These are phyloP conservation scores for Coniferiporia sulphurascens DNA, from an alignment of 1,284 basidiomycete species.

Conservation along the genomic window DNA sequence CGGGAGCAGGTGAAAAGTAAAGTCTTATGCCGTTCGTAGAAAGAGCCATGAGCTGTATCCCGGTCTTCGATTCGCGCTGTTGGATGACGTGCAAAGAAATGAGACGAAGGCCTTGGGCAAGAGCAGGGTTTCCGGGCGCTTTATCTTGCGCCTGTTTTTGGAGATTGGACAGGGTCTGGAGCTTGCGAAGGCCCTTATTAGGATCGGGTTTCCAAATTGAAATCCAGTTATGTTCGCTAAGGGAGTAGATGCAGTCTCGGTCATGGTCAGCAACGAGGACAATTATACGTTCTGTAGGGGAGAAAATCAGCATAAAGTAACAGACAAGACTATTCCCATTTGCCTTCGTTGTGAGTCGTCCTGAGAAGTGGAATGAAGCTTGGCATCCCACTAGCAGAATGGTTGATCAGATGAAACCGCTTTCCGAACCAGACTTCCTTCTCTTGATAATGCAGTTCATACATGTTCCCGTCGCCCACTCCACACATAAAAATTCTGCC, in stretches of 20 bases:
- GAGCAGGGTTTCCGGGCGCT: slow-evolving; percentile 64
- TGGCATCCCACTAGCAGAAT: slow-evolving; percentile 69
- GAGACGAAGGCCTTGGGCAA: slow-evolving; percentile 66
- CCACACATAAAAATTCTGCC: slow-evolving; percentile 93
- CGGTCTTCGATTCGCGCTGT: slow-evolving; percentile 55
- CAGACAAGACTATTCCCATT: slow-evolving; percentile 19
- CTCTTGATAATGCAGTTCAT: slow-evolving; percentile 91
- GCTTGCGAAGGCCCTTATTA: slow-evolving; percentile 60
- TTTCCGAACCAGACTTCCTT: slow-evolving; percentile 93
- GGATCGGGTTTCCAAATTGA: slow-evolving; percentile 58
- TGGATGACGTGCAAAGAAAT: slow-evolving; percentile 61
- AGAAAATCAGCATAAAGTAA: background rate
- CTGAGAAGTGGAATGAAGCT: slow-evolving; percentile 68
- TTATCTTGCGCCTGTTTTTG: slow-evolving; percentile 72
- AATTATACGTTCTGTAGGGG: slow-evolving; percentile 57
- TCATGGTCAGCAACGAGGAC: slow-evolving; percentile 61
- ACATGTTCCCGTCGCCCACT: slow-evolving; percentile 81
- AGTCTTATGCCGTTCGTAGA: slow-evolving; percentile 76
- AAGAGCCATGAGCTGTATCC: slow-evolving; percentile 74
- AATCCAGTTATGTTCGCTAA: slow-evolving; percentile 66
- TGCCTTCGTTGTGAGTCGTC: slow-evolving; percentile 52
- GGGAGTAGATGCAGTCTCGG: slow-evolving; percentile 70
- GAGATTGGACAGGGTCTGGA: slow-evolving; percentile 64
- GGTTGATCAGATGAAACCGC: slow-evolving; percentile 76
- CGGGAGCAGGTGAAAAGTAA: slow-evolving; percentile 63